Conservation (phyloP, 306 rosid genomes). For the Lathyrus tuberosus region DNA sequence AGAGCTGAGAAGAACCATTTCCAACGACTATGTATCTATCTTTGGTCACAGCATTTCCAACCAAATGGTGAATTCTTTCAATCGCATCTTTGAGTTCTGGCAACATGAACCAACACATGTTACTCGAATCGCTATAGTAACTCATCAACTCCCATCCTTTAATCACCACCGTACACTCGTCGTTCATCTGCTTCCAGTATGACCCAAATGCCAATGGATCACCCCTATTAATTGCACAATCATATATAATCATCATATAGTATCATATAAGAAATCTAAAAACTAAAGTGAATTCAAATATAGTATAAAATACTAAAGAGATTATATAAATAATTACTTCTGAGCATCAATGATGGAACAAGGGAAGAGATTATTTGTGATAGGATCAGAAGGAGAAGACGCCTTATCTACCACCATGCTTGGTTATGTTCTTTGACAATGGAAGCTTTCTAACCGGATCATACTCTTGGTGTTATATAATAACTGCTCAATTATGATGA, state of each 20-base stretch:
- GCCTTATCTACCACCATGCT: constrained; percentile 34
- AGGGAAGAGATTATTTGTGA: constrained; percentile 2
- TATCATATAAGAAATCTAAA: neutral
- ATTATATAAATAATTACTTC: constrained; percentile 37
- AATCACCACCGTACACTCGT: constrained; percentile 70
- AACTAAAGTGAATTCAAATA: neutral
- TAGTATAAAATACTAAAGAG: no score
- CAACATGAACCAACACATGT: constrained; percentile 70
- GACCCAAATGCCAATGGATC: constrained; percentile 55
- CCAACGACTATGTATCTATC: constrained; percentile 65
- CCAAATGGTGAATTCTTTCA: constrained; percentile 53
- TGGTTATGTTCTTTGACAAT: neutral
- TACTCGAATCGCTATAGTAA: constrained; percentile 48
- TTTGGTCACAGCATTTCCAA: constrained; percentile 64
- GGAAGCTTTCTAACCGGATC: no score
- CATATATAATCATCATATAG: neutral
- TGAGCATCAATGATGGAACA: constrained; percentile 52
- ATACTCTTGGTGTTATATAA: neutral
- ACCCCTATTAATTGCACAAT: constrained; percentile 52
- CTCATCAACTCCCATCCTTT: constrained; percentile 63
- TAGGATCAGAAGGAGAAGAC: constrained; percentile 4
- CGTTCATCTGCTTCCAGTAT: constrained; percentile 65
- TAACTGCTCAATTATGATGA: neutral
- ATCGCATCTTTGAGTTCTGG: constrained; percentile 51
- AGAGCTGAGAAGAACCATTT: constrained; percentile 78